phyloP scores from a whole-genome alignment of 1,284 basidiomycete genomes.

The Leccinum fallax region DNA sequence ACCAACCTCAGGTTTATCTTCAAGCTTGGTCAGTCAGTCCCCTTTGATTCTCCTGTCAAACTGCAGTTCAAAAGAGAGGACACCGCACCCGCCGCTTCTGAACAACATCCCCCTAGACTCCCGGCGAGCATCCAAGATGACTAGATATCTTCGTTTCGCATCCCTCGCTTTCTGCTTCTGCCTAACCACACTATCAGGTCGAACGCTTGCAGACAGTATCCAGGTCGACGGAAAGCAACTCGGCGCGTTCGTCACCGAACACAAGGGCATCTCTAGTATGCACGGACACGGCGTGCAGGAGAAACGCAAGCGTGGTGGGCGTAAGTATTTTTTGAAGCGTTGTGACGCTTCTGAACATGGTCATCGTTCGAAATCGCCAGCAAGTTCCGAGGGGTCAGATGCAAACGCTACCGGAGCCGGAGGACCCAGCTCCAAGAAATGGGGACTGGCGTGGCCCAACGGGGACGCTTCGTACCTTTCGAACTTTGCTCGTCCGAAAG shows the following conservation, averaged over 20 bases:
- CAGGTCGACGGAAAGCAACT: constrained; percentile 5
- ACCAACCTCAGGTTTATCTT: neutral
- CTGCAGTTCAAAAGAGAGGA: neutral
- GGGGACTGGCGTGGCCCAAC: constrained; percentile 51
- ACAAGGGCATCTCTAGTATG: neutral
- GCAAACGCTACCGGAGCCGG: neutral
- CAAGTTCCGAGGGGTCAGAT: constrained; percentile 11
- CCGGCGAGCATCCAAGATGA: constrained; percentile 15
- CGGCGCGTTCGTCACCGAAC: constrained; percentile 1
- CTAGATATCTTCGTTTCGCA: constrained; percentile 3
- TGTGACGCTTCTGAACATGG: constrained; percentile 20
- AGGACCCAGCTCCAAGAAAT: constrained; percentile 31
- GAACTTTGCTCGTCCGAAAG: constrained; percentile 36
- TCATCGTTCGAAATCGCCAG: constrained; percentile 16
- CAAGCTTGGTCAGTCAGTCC: neutral
- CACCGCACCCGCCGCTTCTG: neutral
- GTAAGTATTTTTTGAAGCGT: constrained; percentile 19
- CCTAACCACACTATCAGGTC: constrained; percentile 2
- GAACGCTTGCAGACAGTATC: constrained; percentile 6
- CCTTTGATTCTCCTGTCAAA: neutral
- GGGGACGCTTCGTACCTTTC: constrained; percentile 39
- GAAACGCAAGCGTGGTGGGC: constrained; percentile 21
- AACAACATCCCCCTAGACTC: neutral
- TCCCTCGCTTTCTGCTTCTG: constrained; percentile 17
- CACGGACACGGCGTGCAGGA: constrained; percentile 11